A percentile compares a stretch with the other conserved stretches of the same genome.
These are phyloP conservation scores for Dendrothele bispora DNA, from an alignment of 768 basidiomycete species.

Conservation along the genomic window DNA sequence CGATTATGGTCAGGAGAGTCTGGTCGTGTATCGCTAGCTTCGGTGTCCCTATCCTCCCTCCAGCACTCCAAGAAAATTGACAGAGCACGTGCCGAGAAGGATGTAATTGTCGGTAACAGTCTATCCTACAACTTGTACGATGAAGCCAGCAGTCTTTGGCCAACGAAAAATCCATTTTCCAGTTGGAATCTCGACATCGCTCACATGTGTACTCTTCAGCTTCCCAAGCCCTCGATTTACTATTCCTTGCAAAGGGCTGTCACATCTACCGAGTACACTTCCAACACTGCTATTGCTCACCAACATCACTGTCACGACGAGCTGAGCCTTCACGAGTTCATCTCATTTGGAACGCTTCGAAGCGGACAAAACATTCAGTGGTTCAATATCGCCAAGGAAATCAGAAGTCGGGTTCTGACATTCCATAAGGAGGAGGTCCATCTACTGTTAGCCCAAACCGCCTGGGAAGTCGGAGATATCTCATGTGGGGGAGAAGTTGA, in stretches of 20 bases:
- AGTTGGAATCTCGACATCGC: conserved; percentile 16
- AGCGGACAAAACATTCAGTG: conserved; percentile 46
- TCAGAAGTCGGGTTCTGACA: conserved; percentile 36
- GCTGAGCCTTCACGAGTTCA: conserved; percentile 44
- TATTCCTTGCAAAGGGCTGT: conserved; percentile 34
- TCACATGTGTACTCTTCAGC: conserved; percentile 25
- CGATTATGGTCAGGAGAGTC: background rate
- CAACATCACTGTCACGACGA: conserved; percentile 40
- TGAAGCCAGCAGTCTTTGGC: too few relatives aligned
- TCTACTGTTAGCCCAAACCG: conserved; percentile 41
- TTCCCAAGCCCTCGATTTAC: conserved; percentile 31
- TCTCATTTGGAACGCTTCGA: conserved; percentile 45
- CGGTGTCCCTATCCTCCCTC: conserved; percentile 20
- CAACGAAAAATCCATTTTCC: too few relatives aligned
- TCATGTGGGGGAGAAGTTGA: conserved; percentile 12
- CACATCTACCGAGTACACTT: conserved; percentile 31
- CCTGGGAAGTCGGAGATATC: conserved; percentile 41
- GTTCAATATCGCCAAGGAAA: conserved; percentile 49
- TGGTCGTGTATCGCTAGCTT: conserved; percentile 34
- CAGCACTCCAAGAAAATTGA: conserved; percentile 25
- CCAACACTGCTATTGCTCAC: conserved; percentile 42
- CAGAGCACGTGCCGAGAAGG: conserved; percentile 12
- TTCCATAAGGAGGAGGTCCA: conserved; percentile 42
- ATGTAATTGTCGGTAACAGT: conserved; percentile 27
- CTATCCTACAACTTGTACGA: conserved; percentile 25